Conservation (phyloP, 2,329 filamentous ascomycete species). For the Aspergillus oerlinghausenensis region DNA sequence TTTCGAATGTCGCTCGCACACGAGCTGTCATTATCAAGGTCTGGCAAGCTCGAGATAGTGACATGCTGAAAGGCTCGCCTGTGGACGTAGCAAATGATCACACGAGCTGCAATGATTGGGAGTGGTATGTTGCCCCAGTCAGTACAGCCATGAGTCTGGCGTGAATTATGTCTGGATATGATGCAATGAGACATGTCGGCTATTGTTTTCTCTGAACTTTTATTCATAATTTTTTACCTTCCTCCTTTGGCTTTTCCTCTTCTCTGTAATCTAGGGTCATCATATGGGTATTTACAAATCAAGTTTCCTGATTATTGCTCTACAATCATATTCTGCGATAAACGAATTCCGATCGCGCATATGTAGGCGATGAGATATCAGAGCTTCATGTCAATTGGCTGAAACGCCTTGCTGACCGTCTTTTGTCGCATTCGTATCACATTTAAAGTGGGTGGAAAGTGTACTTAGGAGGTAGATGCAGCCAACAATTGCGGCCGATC, state of each 20-base stretch:
- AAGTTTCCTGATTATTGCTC: not conserved
- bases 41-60: conserved; percentile 43
- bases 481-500: not conserved
- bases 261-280: not conserved
- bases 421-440: not conserved
- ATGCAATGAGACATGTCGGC: not conserved
- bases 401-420: not conserved
- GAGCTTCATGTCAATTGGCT: no score
- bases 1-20: conserved; percentile 43
- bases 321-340: not conserved
- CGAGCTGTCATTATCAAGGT: conserved; percentile 45
- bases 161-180: conserved; percentile 14
- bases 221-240: not conserved
- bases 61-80: conserved; percentile 21
- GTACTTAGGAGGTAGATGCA: not conserved
- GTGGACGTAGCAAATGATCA: conserved; percentile 9
- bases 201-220: not conserved
- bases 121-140: conserved; percentile 39
- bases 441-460: not conserved
- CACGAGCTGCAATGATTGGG: conserved; percentile 38
- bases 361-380: not conserved
- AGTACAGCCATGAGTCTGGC: conserved; percentile 42
- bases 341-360: not conserved
- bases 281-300: not conserved
- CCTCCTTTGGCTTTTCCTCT: not conserved